phyloP scores from a whole-genome alignment of 2,329 filamentous ascomycete genomes.

The Emergomyces orientalis region DNA sequence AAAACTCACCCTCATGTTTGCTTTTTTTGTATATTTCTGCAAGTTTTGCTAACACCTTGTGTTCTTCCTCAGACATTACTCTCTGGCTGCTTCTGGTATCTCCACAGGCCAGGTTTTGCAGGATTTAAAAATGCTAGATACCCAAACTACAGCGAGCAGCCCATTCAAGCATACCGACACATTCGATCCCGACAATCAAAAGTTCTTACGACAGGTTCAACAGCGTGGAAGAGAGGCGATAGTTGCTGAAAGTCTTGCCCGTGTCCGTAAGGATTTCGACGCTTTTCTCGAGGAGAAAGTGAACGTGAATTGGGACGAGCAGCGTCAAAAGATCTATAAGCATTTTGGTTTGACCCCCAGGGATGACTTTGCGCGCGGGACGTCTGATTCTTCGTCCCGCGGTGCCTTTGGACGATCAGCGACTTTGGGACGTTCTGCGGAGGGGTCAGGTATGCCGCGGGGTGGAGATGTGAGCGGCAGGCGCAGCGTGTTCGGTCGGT shows the following conservation, averaged over 20 bases:
- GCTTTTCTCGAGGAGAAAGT: slow-evolving; percentile 89
- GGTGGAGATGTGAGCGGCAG: slow-evolving; percentile 29
- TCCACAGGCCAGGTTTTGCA: slow-evolving; percentile 76
- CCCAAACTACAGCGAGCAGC: slow-evolving; percentile 49
- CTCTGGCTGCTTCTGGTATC: slow-evolving; percentile 87
- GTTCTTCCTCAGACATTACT: slow-evolving; percentile 58
- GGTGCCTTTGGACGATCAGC: slow-evolving; percentile 44
- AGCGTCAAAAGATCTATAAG: slow-evolving; percentile 86
- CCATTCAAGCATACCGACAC: slow-evolving; percentile 29
- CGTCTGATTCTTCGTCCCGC: slow-evolving; percentile 28
- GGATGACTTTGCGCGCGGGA: slow-evolving; percentile 33
- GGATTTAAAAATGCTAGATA: slow-evolving; percentile 72
- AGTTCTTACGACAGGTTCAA: slow-evolving; percentile 76
- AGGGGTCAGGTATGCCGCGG: slow-evolving; percentile 37
- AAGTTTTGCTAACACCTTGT: not conserved
- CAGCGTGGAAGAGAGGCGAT: slow-evolving; percentile 85
- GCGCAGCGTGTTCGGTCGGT: slow-evolving; percentile 57
- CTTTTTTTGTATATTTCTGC: not conserved
- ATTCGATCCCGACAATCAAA: slow-evolving; percentile 50
- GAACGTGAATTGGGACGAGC: slow-evolving; percentile 89
- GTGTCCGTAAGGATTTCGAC: slow-evolving; percentile 86
- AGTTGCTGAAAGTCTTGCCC: slow-evolving; percentile 81
- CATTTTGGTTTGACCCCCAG: slow-evolving; percentile 76
- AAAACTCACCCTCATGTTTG: slow-evolving; percentile 20
- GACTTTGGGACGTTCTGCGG: slow-evolving; percentile 27